Evolutionary conservation across 176 grass and related monocot genomes (phyloP).

Genomic region (Aegilops speltoides): DNA sequence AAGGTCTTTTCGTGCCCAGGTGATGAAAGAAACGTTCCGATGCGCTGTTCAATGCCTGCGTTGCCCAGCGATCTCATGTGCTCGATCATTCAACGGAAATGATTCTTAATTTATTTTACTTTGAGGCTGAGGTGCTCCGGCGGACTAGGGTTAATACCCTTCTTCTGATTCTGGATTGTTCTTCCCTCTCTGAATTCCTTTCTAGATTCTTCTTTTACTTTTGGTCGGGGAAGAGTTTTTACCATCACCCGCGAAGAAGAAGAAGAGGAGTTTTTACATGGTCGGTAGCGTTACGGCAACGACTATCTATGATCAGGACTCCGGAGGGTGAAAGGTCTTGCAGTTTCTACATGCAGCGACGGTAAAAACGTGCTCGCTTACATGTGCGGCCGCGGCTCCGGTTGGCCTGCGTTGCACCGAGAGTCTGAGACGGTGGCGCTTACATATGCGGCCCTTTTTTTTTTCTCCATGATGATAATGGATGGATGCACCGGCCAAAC

Average conservation of each 20-base stretch:
- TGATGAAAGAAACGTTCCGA: constrained; percentile 40
- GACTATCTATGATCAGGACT: not conserved
- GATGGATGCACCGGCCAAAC: constrained; percentile 12
- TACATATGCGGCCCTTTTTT: not conserved
- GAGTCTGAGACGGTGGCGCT: not conserved
- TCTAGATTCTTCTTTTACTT: constrained; percentile 3
- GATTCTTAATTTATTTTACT: not conserved
- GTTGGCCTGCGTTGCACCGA: not conserved
- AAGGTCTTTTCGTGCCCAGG: constrained; percentile 13
- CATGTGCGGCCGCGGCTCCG: not conserved
- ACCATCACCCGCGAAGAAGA: too few relatives aligned
- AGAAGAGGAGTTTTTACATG: not conserved
- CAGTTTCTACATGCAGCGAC: not conserved
- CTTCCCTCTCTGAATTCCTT: not conserved
- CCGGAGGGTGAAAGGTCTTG: not conserved
- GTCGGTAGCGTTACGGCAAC: not conserved
- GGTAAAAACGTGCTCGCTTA: not conserved
- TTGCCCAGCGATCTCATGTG: not conserved
- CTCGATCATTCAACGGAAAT: not conserved
- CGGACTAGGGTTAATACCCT: not conserved
- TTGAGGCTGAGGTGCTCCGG: not conserved
- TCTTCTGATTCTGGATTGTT: not conserved
- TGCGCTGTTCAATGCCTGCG: not conserved
- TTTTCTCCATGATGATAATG: not conserved
- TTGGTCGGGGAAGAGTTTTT: not conserved